Evolutionary conservation across 2,329 filamentous ascomycete species (phyloP).

Genomic region (Aureobasidium zeae): DNA sequence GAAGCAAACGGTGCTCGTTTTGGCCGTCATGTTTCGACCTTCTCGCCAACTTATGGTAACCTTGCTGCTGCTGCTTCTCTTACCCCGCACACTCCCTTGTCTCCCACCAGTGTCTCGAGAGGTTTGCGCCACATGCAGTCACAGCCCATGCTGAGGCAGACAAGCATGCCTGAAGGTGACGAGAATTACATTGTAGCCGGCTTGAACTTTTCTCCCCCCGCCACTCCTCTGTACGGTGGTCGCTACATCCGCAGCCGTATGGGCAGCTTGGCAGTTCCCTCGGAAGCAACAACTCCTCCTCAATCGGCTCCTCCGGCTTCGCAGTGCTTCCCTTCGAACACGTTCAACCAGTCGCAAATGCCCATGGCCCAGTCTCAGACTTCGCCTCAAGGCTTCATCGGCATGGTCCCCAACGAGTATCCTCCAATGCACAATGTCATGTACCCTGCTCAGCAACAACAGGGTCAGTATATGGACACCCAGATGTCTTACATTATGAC

Average conservation of each 20-base stretch:
- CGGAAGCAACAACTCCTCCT: constrained; percentile 41
- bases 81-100: constrained; percentile 41
- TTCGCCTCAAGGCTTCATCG: constrained; percentile 14
- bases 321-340: constrained; percentile 34
- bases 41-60: constrained; percentile 26
- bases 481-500: constrained; percentile 18
- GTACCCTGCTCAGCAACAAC: constrained; percentile 15
- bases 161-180: constrained; percentile 33
- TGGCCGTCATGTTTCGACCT: constrained; percentile 31
- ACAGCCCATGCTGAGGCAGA: constrained; percentile 27
- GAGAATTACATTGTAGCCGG: constrained; percentile 22
- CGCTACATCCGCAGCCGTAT: constrained; percentile 27
- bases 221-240: constrained; percentile 32
- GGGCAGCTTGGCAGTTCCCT: constrained; percentile 25
- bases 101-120: constrained; percentile 30
- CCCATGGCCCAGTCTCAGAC: constrained; percentile 18
- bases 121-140: constrained; percentile 3
- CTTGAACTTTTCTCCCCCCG: constrained; percentile 31
- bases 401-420: constrained; percentile 18
- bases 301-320: constrained; percentile 44
- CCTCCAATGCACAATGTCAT: constrained; percentile 18
- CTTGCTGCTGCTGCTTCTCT: constrained; percentile 29
- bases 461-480: constrained; percentile 16
- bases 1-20: constrained; percentile 38
- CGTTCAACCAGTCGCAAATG: constrained; percentile 25